Evolutionary conservation across 169 alveolate genomes (phyloP), one percentile per base, ranked within the genome.

Genomic region (Ichthyophthirius multifiliis): DNA sequence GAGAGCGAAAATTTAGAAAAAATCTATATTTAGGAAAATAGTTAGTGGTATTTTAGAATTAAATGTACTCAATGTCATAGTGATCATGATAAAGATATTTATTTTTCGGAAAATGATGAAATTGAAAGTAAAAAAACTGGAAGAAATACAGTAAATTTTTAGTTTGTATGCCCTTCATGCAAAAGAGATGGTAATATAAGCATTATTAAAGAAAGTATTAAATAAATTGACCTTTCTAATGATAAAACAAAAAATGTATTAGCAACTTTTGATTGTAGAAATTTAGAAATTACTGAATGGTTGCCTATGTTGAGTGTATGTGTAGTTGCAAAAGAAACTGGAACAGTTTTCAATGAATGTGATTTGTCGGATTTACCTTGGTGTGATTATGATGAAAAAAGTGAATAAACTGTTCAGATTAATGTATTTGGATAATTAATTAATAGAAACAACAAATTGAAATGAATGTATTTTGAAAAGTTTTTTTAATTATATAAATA

Each of bases 291-390:
- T 20, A 37, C 55, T 2, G 20, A 67, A 39, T 67, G 77, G 77
- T 23, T 34, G 6, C 77, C 77, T 2, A 34, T 34, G 35, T 32
- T 34, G 35, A 18, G 34, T 34, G 43, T 67, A 12, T 27, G 15
- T 67, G 77, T 34, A 18, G 41, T 1, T n/a, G 77, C 64, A n/a
- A 37, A 34, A 16, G 77, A 67, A 67, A 12, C 63, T 37, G 77
- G 62, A 67, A 12, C 77, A 12, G 7, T n/a, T 18, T 67, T 67
- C 32, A 9, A 67, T 10, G 63, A 67, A 39, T 18, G 18, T 4
- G 77, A 67, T 39, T 67, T 67, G 41, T 67, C 77, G 20, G 77
- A 67, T 18, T 41, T 67, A 18, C 77, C 77, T 18, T 67, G 77
- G 77, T 67, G 77, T 15, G 77, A 67, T 9, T 67, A 67, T 67